These are phyloP conservation scores for Pyropia haitanensis DNA, from an alignment of 23 red algal genomes.

Conservation along the genomic window DNA sequence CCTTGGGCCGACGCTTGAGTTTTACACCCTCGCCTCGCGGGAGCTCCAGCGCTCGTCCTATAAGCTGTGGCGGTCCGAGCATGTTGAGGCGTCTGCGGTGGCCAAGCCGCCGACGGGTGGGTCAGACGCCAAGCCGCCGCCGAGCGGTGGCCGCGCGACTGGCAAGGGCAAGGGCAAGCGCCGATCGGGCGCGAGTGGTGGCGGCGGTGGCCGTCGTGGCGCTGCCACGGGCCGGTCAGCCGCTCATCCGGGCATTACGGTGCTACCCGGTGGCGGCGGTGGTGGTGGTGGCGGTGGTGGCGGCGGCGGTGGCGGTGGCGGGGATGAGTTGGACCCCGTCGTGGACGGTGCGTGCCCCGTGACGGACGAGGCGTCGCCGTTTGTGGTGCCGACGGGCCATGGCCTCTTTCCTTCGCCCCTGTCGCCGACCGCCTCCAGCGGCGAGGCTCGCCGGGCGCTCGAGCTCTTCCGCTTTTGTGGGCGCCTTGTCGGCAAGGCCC, in stretches of 20 bases:
- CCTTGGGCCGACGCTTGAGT: conserved; percentile 95
- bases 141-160: background rate
- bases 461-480: conserved; percentile 72
- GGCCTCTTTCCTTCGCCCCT: conserved; percentile 63
- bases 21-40: conserved; percentile 81
- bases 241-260: no score
- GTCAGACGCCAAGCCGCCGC: conserved; percentile 10
- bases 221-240: no score
- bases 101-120: no score
- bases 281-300: no score
- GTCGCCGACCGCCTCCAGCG: no score
- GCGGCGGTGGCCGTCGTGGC: no score
- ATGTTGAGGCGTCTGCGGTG: background rate
- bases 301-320: no score
- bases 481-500: conserved; percentile 73
- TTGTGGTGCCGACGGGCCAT: conserved; percentile 67
- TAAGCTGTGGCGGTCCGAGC: conserved; percentile 58
- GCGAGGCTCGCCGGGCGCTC: no score
- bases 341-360: no score
- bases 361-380: conserved; percentile 4
- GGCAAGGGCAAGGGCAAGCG: background rate
- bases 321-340: no score
- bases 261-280: no score
- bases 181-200: no score
- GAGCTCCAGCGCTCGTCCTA: conserved; percentile 87